Evolutionary conservation across 2,329 filamentous ascomycete species (phyloP), one percentile per base, ranked within the genome.

Genomic region (Cladosporium phlei): DNA sequence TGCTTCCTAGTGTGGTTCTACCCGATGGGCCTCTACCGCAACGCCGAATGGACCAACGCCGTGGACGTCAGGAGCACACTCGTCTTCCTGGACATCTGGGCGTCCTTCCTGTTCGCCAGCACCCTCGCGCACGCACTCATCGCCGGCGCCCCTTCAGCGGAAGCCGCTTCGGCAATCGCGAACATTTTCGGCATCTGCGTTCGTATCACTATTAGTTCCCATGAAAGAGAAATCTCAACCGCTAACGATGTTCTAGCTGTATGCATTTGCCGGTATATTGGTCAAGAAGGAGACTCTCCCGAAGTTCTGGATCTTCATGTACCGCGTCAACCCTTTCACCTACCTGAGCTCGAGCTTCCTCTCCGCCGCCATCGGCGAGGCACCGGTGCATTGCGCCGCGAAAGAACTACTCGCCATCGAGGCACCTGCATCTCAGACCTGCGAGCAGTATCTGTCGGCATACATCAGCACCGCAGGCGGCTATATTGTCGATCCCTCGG

Each of bases 221-320:
- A n/a, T n/a, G n/a, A n/a, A n/a, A n/a, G n/a, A n/a, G n/a, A n/a
- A n/a, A n/a, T n/a, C n/a, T n/a, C n/a, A n/a, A n/a, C n/a, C n/a
- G n/a, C n/a, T n/a, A n/a, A n/a, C n/a, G n/a, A n/a, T n/a, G n/a
- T n/a, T n/a, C n/a, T 71, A 74, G 57, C 69, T 38, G 9, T 59
- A 73, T 1, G 64, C 67, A 49, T 62, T 70, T 49, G 61, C 67
- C 49, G 70, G 81, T 59, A 81, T 86, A 1, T 64, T 86, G 25
- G 77, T 81, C 46, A 65, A 72, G 0, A 77, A 79, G 0, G 25
- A 50, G 56, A 2, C 73, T 0, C 68, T 87, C 2, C 83, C 83
- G 0, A 72, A 76, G 0, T 87, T 87, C 67, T 88, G 84, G 84
- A 78, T 78, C 47, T 86, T 85, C 66, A 86, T 86, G 83, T 83